Conservation (phyloP, 805 yeast genomes). For the Myxozyma geophila region DNA sequence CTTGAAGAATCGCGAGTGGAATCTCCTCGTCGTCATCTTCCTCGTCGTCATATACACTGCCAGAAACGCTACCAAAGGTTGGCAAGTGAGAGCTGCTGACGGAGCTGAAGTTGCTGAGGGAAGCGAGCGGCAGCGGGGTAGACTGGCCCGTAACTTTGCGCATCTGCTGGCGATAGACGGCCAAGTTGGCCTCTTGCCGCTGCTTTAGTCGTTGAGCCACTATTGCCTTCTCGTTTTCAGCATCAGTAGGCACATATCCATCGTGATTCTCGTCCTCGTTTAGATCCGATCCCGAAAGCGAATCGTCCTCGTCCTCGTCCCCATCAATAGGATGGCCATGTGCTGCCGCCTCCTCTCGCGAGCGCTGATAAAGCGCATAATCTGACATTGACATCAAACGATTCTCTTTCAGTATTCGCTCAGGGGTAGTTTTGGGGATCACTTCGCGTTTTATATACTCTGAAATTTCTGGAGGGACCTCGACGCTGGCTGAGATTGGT, state of each 20-base stretch:
- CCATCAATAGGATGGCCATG: not conserved
- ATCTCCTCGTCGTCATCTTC: conserved; percentile 49
- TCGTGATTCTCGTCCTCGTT: conserved; percentile 13
- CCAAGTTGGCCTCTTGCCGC: conserved; percentile 48
- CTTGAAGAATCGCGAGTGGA: conserved; percentile 49
- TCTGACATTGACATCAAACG: conserved; percentile 42
- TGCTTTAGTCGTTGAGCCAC: conserved; percentile 25
- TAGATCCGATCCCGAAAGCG: not conserved
- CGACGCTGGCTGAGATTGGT: not conserved
- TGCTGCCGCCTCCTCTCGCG: conserved; percentile 5
- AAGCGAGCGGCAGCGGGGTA: conserved; percentile 10
- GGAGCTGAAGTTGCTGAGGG: not conserved
- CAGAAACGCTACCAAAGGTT: conserved; percentile 2
- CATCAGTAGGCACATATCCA: conserved; percentile 15
- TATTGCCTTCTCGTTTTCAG: conserved; percentile 25
- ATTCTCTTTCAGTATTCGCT: conserved; percentile 15
- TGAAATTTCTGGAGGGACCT: conserved; percentile 22
- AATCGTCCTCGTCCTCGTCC: conserved; percentile 29
- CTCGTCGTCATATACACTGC: conserved; percentile 27
- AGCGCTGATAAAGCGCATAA: conserved; percentile 34
- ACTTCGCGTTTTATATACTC: conserved; percentile 7
- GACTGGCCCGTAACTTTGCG: conserved; percentile 45
- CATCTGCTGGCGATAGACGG: conserved; percentile 51
- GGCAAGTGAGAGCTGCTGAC: not conserved
- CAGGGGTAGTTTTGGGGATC: conserved; percentile 8